These are phyloP conservation scores for Astragalus membranaceus DNA, from an alignment of 306 rosid genomes.

Conservation along the genomic window DNA sequence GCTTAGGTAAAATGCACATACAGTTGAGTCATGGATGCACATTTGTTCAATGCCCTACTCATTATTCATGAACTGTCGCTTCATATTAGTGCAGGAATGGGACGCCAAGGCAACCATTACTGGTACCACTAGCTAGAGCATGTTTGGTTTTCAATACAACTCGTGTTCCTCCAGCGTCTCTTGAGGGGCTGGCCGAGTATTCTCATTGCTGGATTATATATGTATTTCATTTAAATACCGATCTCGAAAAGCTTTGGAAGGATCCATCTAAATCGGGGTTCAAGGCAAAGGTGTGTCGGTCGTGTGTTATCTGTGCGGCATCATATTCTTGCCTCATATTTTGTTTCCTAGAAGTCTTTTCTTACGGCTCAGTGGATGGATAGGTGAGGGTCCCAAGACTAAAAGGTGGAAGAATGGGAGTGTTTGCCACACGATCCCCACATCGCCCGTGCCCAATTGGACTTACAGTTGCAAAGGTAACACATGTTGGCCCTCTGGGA, in stretches of 20 bases:
- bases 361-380: constrained; percentile 39
- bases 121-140: constrained; percentile 94
- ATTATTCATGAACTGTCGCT: constrained; percentile 11
- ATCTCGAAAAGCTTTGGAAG: constrained; percentile 88
- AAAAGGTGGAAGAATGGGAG: constrained; percentile 81
- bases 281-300: constrained; percentile 78
- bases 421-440: constrained; percentile 90
- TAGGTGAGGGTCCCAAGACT: constrained; percentile 93
- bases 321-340: constrained; percentile 6
- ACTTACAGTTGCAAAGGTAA: constrained; percentile 87
- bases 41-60: background rate
- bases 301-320: background rate
- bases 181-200: constrained; percentile 81
- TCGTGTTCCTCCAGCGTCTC: constrained; percentile 83
- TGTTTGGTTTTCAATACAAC: constrained; percentile 59
- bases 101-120: constrained; percentile 90
- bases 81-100: constrained; percentile 63
- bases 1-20: background rate
- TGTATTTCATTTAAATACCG: constrained; percentile 85
- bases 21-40: background rate
- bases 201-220: constrained; percentile 92
- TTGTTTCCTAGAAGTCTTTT: constrained; percentile 18
- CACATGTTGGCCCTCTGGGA: background rate
- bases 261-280: constrained; percentile 69
- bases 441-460: constrained; percentile 98